phyloP scores from a whole-genome alignment of 495 filamentous ascomycete species.

The Chaetomium cochliodes region DNA sequence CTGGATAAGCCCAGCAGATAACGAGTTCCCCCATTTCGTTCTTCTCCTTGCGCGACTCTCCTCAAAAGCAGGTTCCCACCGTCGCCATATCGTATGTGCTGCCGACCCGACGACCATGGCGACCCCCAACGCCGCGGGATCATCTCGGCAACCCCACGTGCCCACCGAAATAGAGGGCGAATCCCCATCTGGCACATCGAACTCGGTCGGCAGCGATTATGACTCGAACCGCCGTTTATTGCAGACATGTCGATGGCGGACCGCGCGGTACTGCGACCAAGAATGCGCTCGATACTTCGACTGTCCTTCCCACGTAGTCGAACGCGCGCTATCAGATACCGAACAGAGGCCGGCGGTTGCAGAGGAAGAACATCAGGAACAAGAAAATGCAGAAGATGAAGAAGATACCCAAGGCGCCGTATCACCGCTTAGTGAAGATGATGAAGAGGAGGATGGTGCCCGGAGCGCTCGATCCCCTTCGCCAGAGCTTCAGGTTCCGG shows the following conservation, averaged over 20 bases:
- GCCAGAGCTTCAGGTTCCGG: background rate
- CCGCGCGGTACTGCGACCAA: conserved; percentile 34
- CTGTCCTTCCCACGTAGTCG: conserved; percentile 43
- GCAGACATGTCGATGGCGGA: conserved; percentile 38
- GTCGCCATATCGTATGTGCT: background rate
- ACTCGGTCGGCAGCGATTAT: conserved; percentile 2
- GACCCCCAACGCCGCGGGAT: conserved; percentile 22
- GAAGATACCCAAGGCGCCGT: conserved; percentile 16
- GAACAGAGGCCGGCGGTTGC: conserved; percentile 18
- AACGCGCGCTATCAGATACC: conserved; percentile 30
- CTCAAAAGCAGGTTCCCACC: background rate
- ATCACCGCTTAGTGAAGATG: conserved; percentile 23
- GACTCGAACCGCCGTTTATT: background rate
- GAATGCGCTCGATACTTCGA: conserved; percentile 48
- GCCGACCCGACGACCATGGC: conserved; percentile 23
- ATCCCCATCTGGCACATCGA: conserved; percentile 13
- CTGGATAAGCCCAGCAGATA: background rate
- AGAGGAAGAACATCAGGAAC: conserved; percentile 4
- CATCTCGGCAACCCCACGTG: conserved; percentile 14
- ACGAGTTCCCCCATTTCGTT: background rate
- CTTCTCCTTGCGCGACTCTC: background rate
- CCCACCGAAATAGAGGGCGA: conserved; percentile 1
- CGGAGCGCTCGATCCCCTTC: conserved; percentile 13
- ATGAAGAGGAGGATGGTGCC: background rate
- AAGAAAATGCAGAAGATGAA: conserved; percentile 10